Evolutionary conservation across 352 stramenopile species (phyloP).

Genomic region (Phytophthora macrochlamydospora): DNA sequence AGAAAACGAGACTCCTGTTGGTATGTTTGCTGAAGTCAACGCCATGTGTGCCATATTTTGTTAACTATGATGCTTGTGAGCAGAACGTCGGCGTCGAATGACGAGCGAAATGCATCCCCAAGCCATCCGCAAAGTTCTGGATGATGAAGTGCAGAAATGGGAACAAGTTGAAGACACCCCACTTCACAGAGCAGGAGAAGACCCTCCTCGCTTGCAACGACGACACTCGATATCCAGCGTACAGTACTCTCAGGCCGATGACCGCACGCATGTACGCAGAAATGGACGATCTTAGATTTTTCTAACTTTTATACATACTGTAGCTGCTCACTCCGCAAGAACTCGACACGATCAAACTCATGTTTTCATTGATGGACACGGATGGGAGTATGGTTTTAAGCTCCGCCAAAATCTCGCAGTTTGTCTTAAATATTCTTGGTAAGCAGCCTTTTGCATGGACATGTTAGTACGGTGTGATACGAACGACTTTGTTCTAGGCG

Average conservation of each 20-base stretch:
- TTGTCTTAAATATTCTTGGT: slow-evolving; percentile 83
- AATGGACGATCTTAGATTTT: neutral
- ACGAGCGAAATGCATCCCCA: slow-evolving; percentile 85
- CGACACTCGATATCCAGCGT: slow-evolving; percentile 22
- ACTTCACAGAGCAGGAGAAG: neutral
- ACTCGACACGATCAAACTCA: slow-evolving; percentile 80
- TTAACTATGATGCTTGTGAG: neutral
- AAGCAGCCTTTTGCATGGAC: slow-evolving; percentile 1
- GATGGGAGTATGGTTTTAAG: slow-evolving; percentile 73
- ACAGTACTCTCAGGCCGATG: slow-evolving; percentile 18
- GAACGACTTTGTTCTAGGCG: slow-evolving; percentile 35
- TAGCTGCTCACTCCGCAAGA: slow-evolving; percentile 64
- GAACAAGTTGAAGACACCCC: slow-evolving; percentile 53
- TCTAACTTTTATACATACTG: slow-evolving; percentile 4
- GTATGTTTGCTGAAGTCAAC: neutral
- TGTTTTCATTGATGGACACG: slow-evolving; percentile 83
- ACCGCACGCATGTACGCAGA: slow-evolving; percentile 38
- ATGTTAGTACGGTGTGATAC: neutral
- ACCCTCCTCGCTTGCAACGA: slow-evolving; percentile 23
- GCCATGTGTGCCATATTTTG: neutral
- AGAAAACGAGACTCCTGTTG: slow-evolving; percentile 23
- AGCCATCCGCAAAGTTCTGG: slow-evolving; percentile 64
- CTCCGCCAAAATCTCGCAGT: slow-evolving; percentile 58
- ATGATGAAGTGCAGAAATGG: slow-evolving; percentile 74
- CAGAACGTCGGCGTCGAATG: slow-evolving; percentile 49